Evolutionary conservation across 768 basidiomycete genomes (phyloP).

Genomic region (Strobilomyces echinocephalus): DNA sequence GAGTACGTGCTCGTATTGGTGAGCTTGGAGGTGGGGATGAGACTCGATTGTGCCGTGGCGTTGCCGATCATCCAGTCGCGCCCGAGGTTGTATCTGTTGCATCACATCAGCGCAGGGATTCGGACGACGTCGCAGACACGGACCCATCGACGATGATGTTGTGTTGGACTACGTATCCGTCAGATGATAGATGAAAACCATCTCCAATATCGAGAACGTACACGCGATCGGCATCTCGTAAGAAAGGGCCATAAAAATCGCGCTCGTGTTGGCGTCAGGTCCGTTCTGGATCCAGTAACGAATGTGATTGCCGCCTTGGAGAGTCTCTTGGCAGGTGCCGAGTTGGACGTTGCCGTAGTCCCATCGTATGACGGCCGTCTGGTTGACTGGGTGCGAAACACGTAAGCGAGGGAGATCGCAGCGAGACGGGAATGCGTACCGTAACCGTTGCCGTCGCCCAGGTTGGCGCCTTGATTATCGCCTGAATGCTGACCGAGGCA

Average conservation of each 20-base stretch:
- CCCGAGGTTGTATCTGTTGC: conserved; percentile 65
- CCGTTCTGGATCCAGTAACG: conserved; percentile 88
- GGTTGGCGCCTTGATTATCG: conserved; percentile 60
- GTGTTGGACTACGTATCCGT: conserved; percentile 43
- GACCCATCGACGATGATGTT: conserved; percentile 73
- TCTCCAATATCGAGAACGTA: conserved; percentile 26
- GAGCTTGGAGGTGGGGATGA: conserved; percentile 22
- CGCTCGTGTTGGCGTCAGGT: conserved; percentile 54
- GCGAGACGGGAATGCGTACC: conserved; percentile 38
- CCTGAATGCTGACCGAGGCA: conserved; percentile 82
- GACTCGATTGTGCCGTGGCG: conserved; percentile 47
- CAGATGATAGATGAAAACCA: conserved; percentile 9
- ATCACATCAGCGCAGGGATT: background rate
- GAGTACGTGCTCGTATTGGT: conserved; percentile 54
- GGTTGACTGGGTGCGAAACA: conserved; percentile 49
- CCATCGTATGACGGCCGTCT: conserved; percentile 81
- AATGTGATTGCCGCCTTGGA: conserved; percentile 83
- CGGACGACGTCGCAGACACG: background rate
- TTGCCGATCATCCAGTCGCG: conserved; percentile 87
- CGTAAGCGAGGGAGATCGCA: background rate
- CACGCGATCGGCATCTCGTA: conserved; percentile 65
- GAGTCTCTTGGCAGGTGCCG: conserved; percentile 84
- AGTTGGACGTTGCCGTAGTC: conserved; percentile 75
- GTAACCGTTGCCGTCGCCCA: conserved; percentile 79
- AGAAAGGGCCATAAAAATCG: conserved; percentile 70